Evolutionary conservation across 202 grass and related monocot genomes (phyloP), one percentile per base, ranked within the genome.

Genomic region (Musa balbisiana): DNA sequence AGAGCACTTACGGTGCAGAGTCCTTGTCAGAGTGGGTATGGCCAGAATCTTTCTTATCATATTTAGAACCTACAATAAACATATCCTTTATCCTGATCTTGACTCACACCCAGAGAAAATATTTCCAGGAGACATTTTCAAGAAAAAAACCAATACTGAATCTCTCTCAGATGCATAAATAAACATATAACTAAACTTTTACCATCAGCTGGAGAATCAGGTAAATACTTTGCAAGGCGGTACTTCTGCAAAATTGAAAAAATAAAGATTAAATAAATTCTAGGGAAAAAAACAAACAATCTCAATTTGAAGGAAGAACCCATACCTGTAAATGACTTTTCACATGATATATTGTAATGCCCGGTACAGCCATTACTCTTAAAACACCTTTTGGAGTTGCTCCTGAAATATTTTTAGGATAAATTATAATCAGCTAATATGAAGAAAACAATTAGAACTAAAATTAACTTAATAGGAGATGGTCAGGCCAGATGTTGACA

Each of bases 301-400:
- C 19, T 83, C 56, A 67, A 59, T 58, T 71, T 50, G 66, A 50
- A 80, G 58, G 33, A 22, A 75, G 62, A 59, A 11, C 26, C 49
- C 52, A 52, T 84, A 97, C 93, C 88, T 97, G 93, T 82, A 97
- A 83, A 86, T 97, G 93, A 67, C 93, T 97, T 65, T 97, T 97
- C 59, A 97, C 93, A 23, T 97, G 93, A 86, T 97, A 97, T 77
- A 97, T 97, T 23, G 90, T 97, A 77, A 97, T 97, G 58, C 93
- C 90, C 25, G 93, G 93, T 60, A 97, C 93, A 75, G 90, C 93
- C 90, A 97, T 97, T 81, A 97, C 90, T 81, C 89, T 93, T 51
- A 97, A 82, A 56, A 97, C 93, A 69, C 93, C 93, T 93, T 97
- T 97, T 82, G 93, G 93, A 76, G 93, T 97, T 82, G 93, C 93